Base-by-base conservation (phyloP, 2,329 filamentous ascomycete species). In the Alternaria ventricosa region DNA sequence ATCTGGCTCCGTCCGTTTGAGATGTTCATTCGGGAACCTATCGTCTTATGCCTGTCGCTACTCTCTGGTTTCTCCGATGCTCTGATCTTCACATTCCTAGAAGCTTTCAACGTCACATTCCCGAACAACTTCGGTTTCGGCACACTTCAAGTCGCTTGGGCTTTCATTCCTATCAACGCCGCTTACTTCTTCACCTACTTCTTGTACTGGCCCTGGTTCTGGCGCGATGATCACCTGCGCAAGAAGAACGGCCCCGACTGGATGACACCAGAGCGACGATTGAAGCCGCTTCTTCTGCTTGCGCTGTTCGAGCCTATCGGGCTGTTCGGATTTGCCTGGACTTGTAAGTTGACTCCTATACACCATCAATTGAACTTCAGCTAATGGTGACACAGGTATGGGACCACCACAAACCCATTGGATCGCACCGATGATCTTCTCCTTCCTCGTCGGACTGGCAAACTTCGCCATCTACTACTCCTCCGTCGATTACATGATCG, bases 401-500 rank as follows among this genome's bases (percentile, higher is more conserved):
- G 89, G 88, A 0, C 89, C 89, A 0, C 80, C 82, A 0, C 79
- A 82, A 1, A 74, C 89, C 4, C 88, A 89, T 71, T 93, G 91
- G 90, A 87, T 91, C 30, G 89, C 84, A 0, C 87, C 88, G 7
- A 87, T 90, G 82, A 80, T 92, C 55, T 91, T 90, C 66, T 84
- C 85, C 2, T 84, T 84, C 44, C 82, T 92, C 28, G 88, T 93
- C 55, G 91, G 90, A 18, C 88, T 93, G 51, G 90, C 90, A 60
- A 93, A 72, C 61, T 91, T 90, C 53, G 81, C 86, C 36, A 91
- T 92, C 61, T 92, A 92, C 80, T 91, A 91, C 87, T 89, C 89
- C 0, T 92, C 90, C 1, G 90, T 92, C 65, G 89, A 93, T 77
- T 93, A 93, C 81, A 92, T 92, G 88, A 86, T 92, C 15, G 89